Evolutionary conservation across 2,329 filamentous ascomycete genomes (phyloP).

Genomic region (Fusarium sp.): DNA sequence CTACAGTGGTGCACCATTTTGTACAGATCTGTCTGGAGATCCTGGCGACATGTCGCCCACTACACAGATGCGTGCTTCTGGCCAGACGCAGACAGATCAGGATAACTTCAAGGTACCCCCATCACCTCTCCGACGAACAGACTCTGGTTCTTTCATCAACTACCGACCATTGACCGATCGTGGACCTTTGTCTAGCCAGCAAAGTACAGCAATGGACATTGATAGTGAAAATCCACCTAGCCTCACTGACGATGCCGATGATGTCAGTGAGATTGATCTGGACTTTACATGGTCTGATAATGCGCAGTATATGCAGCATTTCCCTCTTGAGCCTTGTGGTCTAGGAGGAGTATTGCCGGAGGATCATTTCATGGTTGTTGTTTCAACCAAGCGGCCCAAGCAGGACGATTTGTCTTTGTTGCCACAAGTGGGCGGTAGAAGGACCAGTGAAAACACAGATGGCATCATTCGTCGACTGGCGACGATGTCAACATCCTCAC

Average conservation of each 20-base stretch:
- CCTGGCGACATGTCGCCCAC: constrained; percentile 61
- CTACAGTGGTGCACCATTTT: constrained; percentile 84
- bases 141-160: constrained; percentile 64
- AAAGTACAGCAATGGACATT: constrained; percentile 48
- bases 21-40: constrained; percentile 82
- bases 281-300: constrained; percentile 62
- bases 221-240: constrained; percentile 47
- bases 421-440: constrained; percentile 2
- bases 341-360: constrained; percentile 70
- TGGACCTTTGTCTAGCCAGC: constrained; percentile 16
- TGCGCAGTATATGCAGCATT: constrained; percentile 54
- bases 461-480: constrained; percentile 58
- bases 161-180: constrained; percentile 64
- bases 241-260: constrained; percentile 52
- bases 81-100: constrained; percentile 50
- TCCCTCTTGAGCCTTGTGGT: constrained; percentile 67
- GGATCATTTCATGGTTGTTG: constrained; percentile 72
- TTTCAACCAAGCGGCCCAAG: constrained; percentile 62
- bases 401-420: constrained; percentile 28
- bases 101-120: constrained; percentile 35
- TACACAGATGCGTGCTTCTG: constrained; percentile 63
- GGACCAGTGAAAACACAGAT: constrained; percentile 53
- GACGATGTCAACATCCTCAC: constrained; percentile 57
- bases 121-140: constrained; percentile 53
- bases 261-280: constrained; percentile 56